Conservation (phyloP, 2,329 filamentous ascomycete genomes). For the Annulohypoxylon truncatum region DNA sequence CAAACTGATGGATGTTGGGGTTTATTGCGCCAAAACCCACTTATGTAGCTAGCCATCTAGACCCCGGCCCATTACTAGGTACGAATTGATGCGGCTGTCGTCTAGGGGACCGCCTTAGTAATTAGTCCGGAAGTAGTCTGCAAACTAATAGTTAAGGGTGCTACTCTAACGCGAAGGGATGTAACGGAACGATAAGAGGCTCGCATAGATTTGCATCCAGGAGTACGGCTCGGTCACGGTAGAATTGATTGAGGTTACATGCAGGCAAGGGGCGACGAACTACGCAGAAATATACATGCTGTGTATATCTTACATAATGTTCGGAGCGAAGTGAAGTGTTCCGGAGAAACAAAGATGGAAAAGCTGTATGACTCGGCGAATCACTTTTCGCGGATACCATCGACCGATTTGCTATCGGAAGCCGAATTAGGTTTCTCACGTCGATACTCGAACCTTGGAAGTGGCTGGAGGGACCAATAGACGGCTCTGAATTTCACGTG, state of each 20-base stretch:
- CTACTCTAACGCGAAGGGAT: slow-evolving; percentile 29
- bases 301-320: slow-evolving; percentile 20
- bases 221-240: slow-evolving; percentile 26
- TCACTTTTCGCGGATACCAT: slow-evolving; percentile 14
- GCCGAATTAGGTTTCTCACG: slow-evolving; percentile 13
- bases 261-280: slow-evolving; percentile 6
- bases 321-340: slow-evolving; percentile 9
- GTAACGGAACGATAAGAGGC: slow-evolving; percentile 27
- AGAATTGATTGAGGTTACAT: slow-evolving; percentile 34
- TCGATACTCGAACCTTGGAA: background rate
- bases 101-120: slow-evolving; percentile 5
- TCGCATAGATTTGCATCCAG: slow-evolving; percentile 12
- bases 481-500: slow-evolving; percentile 16
- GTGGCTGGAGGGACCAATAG: slow-evolving; percentile 15
- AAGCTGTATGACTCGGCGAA: slow-evolving; percentile 29
- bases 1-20: slow-evolving; percentile 8
- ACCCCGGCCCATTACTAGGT: background rate
- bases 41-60: slow-evolving; percentile 21
- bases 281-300: background rate
- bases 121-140: slow-evolving; percentile 29
- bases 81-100: slow-evolving; percentile 21
- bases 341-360: slow-evolving; percentile 39
- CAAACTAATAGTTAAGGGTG: slow-evolving; percentile 16
- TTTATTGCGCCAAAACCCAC: slow-evolving; percentile 10
- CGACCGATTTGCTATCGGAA: slow-evolving; percentile 20